Evolutionary conservation across 257 asterid genomes (phyloP), one percentile per base, ranked within the genome.

Genomic region (Petrea volubilis): DNA sequence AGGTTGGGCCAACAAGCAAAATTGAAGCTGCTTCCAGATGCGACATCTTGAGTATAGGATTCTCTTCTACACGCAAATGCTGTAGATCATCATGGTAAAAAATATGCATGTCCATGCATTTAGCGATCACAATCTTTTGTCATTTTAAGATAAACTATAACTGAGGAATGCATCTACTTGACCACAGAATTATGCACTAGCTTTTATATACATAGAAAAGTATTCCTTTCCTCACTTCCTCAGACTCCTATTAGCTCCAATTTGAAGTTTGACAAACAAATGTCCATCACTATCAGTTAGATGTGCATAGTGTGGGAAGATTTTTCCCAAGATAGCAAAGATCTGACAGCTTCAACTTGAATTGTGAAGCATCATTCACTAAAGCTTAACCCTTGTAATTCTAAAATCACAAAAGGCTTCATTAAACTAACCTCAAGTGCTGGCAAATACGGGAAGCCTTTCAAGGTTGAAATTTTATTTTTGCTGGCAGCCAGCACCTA

Each of bases 401-500:
- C 52, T 64, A 38, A 41, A 57, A 15, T 10, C 29, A 60, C 66
- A 55, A 31, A 10, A 15, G 49, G 7, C 23, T 52, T 38, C 75
- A 61, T 58, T 56, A 71, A 65, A 82, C 96, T 72, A 70, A 95
- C 99, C 99, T 95, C 99, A 34, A 95, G 98, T 3, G 90, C 90
- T 69, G 99, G 99, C 74, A 95, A 86, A 79, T 88, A 73, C 13
- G 99, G 98, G 78, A 95, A 95, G 72, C 98, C 99, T 84, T 92
- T 95, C 88, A 95, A 83, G 59, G 98, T 92, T 76, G 97, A 92
- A 81, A 95, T 88, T 81, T 85, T 91, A 77, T 95, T 95, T 84
- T 92, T 95, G 90, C 99, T 95, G 64, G 98, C 99, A 14, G 99
- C 99, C 67, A 95, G 85, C 46, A 95, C 99, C 99, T 95, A 84